A percentile compares a stretch with the other conserved stretches of the same genome.
phyloP scores from a whole-genome alignment of 2,329 filamentous ascomycete species.

The Colletotrichum orbiculare region DNA sequence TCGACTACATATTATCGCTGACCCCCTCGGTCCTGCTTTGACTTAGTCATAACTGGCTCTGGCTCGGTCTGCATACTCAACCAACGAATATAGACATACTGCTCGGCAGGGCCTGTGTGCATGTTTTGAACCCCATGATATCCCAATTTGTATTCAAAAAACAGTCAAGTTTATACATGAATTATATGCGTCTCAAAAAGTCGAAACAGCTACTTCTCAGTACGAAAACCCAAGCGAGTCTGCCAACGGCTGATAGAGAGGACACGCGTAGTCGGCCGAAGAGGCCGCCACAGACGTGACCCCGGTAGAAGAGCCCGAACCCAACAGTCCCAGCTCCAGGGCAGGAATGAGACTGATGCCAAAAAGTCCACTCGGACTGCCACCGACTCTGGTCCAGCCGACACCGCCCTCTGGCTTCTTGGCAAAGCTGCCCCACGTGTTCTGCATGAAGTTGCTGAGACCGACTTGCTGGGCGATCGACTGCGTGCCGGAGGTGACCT shows the following conservation, averaged over 20 bases:
- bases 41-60: too few species aligned
- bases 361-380: background rate
- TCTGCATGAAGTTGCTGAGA: conserved; percentile 30
- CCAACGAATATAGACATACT: too few species aligned
- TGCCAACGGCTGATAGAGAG: background rate
- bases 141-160: too few species aligned
- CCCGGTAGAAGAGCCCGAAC: background rate
- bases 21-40: too few species aligned
- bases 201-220: too few species aligned
- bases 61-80: too few species aligned
- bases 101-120: accelerated
- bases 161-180: too few species aligned
- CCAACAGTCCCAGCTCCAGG: conserved; percentile 9
- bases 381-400: conserved; percentile 27
- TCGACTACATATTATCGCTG: too few species aligned
- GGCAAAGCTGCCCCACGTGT: conserved; percentile 25
- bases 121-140: too few species aligned
- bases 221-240: too few species aligned
- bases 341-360: background rate
- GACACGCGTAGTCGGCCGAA: conserved; percentile 15
- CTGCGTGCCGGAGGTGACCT: conserved; percentile 1
- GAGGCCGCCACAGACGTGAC: background rate
- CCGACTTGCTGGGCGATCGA: conserved; percentile 16
- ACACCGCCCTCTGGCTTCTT: conserved; percentile 18
- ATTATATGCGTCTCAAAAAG: too few species aligned